phyloP scores from a whole-genome alignment of 768 basidiomycete genomes.

The Lentinus tigrinus region DNA sequence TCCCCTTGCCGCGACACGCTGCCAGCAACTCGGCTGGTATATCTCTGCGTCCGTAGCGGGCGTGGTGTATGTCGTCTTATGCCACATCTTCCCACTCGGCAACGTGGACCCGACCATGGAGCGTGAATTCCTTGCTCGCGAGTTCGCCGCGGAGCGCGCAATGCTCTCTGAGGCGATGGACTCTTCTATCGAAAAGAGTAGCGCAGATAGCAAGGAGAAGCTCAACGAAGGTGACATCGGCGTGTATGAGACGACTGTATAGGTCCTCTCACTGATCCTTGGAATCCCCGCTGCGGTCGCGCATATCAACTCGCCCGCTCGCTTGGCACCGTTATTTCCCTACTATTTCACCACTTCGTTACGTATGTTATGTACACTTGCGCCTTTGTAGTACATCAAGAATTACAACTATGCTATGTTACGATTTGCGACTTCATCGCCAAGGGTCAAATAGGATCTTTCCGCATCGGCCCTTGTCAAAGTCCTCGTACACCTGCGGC shows the following conservation, averaged over 20 bases:
- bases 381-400: too few relatives aligned
- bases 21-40: slow-evolving; percentile 19
- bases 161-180: neutral
- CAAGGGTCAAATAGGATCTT: slow-evolving; percentile 80
- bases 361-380: too few relatives aligned
- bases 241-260: too few relatives aligned
- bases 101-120: slow-evolving; percentile 12
- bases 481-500: slow-evolving; percentile 56
- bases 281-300: too few relatives aligned
- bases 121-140: slow-evolving; percentile 11
- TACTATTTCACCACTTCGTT: too few relatives aligned
- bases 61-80: slow-evolving; percentile 14
- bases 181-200: neutral
- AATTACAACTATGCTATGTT: neutral
- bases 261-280: too few relatives aligned
- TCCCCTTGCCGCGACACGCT: slow-evolving; percentile 8
- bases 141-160: slow-evolving; percentile 2
- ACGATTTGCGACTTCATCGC: slow-evolving; percentile 26
- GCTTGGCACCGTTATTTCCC: too few relatives aligned
- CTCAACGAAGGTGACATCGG: too few relatives aligned
- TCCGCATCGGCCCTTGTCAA: slow-evolving; percentile 71
- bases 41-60: slow-evolving; percentile 14
- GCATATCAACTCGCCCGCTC: too few relatives aligned
- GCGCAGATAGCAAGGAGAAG: too few relatives aligned
- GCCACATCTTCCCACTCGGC: slow-evolving; percentile 3